Evolutionary conservation across 345 rosid genomes (phyloP).

Genomic region (Melaleuca quinquenervia): DNA sequence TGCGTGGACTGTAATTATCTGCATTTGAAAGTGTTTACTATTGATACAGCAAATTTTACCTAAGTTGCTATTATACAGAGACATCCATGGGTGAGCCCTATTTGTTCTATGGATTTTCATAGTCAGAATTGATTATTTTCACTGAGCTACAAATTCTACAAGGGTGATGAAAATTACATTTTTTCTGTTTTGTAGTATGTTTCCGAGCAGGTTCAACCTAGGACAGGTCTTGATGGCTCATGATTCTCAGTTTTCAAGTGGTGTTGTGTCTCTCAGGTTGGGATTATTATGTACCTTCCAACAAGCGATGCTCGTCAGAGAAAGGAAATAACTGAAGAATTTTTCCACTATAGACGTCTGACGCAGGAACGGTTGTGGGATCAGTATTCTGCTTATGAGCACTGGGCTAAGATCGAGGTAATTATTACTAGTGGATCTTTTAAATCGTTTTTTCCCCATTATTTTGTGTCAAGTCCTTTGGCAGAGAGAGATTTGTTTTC

Average conservation of each 20-base stretch:
- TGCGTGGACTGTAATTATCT: background rate
- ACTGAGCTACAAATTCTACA: background rate
- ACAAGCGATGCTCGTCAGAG: slow-evolving; percentile 82
- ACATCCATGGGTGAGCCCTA: background rate
- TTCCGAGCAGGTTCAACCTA: background rate
- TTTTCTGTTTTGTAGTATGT: background rate
- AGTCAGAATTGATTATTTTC: background rate
- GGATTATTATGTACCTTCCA: slow-evolving; percentile 98
- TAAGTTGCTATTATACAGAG: background rate
- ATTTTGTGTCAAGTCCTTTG: background rate
- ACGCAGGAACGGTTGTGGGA: slow-evolving; percentile 68
- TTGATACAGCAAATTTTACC: background rate
- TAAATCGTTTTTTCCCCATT: background rate
- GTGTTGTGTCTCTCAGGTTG: slow-evolving; percentile 44
- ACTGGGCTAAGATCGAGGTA: slow-evolving; percentile 98
- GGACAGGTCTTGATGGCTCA: background rate
- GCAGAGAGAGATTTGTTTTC: background rate
- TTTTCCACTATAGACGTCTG: slow-evolving; percentile 74
- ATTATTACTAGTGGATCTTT: background rate
- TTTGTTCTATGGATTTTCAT: background rate
- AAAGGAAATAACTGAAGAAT: slow-evolving; percentile 91
- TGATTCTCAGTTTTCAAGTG: background rate
- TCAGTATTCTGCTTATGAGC: slow-evolving; percentile 77
- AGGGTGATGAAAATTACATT: background rate
- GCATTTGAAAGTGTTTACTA: background rate